Evolutionary conservation across 352 stramenopile genomes (phyloP).

Genomic region (Pythium diclinum): DNA sequence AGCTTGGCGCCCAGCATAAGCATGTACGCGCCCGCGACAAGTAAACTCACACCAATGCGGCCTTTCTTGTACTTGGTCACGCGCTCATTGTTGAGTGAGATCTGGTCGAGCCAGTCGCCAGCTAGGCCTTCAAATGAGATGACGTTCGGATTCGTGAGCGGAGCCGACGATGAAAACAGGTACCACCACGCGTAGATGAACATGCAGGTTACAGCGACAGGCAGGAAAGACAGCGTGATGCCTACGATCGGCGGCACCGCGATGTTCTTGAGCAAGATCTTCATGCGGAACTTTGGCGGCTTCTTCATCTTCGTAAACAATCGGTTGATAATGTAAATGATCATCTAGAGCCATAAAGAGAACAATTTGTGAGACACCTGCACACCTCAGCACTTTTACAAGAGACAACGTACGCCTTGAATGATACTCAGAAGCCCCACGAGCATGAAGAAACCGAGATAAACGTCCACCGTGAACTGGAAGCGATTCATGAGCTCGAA

Average conservation of each 20-base stretch:
- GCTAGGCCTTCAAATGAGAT: slow-evolving; percentile 83
- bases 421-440: slow-evolving; percentile 87
- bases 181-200: slow-evolving; percentile 88
- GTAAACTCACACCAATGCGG: slow-evolving; percentile 78
- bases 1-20: slow-evolving; percentile 58
- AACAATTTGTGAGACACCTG: too few relatives aligned
- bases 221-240: slow-evolving; percentile 58
- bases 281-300: slow-evolving; percentile 91
- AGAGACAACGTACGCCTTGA: slow-evolving; percentile 65
- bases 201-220: slow-evolving; percentile 46
- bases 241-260: slow-evolving; percentile 81
- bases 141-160: slow-evolving; percentile 45
- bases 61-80: slow-evolving; percentile 85
- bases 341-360: too few relatives aligned
- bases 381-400: too few relatives aligned
- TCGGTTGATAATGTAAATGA: slow-evolving; percentile 93
- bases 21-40: slow-evolving; percentile 83
- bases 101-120: slow-evolving; percentile 87
- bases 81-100: slow-evolving; percentile 71
- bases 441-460: slow-evolving; percentile 92
- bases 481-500: slow-evolving; percentile 96
- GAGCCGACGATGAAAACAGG: slow-evolving; percentile 42
- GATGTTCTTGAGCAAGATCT: slow-evolving; percentile 89
- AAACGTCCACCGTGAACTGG: slow-evolving; percentile 93
- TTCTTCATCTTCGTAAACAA: slow-evolving; percentile 95